Conservation (phyloP, 1,284 basidiomycete genomes). For the Fomitopsis palustris region DNA sequence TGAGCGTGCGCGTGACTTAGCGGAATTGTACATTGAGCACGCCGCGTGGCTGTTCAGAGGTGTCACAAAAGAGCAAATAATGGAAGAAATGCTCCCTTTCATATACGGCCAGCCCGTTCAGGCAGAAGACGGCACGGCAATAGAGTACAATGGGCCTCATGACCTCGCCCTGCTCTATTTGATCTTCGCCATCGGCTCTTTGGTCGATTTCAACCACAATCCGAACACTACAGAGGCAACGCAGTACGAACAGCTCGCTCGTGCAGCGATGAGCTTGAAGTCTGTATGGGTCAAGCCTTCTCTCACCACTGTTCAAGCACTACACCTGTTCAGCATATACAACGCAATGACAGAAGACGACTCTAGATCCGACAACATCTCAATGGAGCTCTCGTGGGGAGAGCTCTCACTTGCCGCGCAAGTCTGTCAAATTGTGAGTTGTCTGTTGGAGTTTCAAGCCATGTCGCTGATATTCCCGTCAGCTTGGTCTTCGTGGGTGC, state of each 20-base stretch:
- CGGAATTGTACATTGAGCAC: slow-evolving; percentile 59
- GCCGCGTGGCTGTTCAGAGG: slow-evolving; percentile 53
- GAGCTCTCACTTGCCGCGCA: slow-evolving; percentile 29
- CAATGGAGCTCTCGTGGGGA: slow-evolving; percentile 35
- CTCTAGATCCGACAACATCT: slow-evolving; percentile 43
- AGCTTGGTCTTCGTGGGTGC: slow-evolving; percentile 31
- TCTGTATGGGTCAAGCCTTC: slow-evolving; percentile 34
- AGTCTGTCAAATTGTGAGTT: slow-evolving; percentile 33
- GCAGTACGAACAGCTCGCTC: slow-evolving; percentile 52
- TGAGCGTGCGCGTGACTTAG: slow-evolving; percentile 48
- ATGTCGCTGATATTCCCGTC: background rate
- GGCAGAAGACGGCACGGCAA: slow-evolving; percentile 17
- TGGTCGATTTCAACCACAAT: slow-evolving; percentile 60
- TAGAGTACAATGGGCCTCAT: slow-evolving; percentile 39
- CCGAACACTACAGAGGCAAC: slow-evolving; percentile 57
- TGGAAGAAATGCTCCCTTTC: slow-evolving; percentile 57
- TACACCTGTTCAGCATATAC: slow-evolving; percentile 56
- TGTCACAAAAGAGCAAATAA: slow-evolving; percentile 55
- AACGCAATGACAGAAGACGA: slow-evolving; percentile 51
- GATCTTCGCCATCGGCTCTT: slow-evolving; percentile 56
- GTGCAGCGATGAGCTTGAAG: slow-evolving; percentile 33
- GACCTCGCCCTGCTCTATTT: slow-evolving; percentile 54
- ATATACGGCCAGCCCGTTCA: slow-evolving; percentile 44
- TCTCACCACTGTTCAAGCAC: slow-evolving; percentile 41
- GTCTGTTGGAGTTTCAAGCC: no score